Conservation (phyloP, 371 early-diverging fungal species). For the Mucor irregularis region DNA sequence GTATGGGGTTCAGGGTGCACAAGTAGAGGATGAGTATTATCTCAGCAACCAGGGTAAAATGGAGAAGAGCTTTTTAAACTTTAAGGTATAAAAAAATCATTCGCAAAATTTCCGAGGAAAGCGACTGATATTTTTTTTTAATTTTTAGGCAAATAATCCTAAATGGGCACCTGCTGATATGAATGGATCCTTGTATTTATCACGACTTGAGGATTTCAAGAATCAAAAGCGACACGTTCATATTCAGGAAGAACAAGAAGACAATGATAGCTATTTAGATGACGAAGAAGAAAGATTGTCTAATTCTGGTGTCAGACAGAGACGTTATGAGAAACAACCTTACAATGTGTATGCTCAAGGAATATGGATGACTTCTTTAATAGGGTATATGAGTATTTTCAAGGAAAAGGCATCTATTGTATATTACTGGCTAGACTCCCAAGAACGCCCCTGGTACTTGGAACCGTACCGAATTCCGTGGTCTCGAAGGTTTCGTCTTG, state of each 20-base stretch:
- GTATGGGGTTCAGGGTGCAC: conserved; percentile 76
- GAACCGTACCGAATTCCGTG: conserved; percentile 97
- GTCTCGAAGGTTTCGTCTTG: conserved; percentile 95
- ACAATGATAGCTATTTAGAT: background rate
- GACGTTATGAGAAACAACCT: background rate
- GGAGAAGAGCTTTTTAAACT: conserved; percentile 94
- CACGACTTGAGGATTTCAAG: conserved; percentile 41
- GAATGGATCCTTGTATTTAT: conserved; percentile 72
- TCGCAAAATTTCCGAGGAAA: background rate
- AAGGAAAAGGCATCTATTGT: conserved; percentile 78
- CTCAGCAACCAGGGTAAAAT: conserved; percentile 91
- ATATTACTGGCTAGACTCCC: conserved; percentile 77
- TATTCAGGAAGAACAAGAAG: background rate
- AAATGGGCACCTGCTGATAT: conserved; percentile 77
- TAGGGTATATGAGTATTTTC: conserved; percentile 81
- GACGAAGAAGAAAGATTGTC: background rate
- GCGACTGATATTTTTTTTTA: background rate
- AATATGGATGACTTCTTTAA: conserved; percentile 82
- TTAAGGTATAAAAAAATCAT: conserved; percentile 74
- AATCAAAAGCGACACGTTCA: conserved; percentile 3
- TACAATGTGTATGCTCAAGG: conserved; percentile 1
- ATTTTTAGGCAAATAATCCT: conserved; percentile 72
- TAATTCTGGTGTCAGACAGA: background rate
- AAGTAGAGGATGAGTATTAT: conserved; percentile 55
- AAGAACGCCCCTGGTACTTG: conserved; percentile 86